These are phyloP conservation scores for Phaeotremella skinneri DNA, from an alignment of 768 basidiomycete genomes.

Conservation along the genomic window DNA sequence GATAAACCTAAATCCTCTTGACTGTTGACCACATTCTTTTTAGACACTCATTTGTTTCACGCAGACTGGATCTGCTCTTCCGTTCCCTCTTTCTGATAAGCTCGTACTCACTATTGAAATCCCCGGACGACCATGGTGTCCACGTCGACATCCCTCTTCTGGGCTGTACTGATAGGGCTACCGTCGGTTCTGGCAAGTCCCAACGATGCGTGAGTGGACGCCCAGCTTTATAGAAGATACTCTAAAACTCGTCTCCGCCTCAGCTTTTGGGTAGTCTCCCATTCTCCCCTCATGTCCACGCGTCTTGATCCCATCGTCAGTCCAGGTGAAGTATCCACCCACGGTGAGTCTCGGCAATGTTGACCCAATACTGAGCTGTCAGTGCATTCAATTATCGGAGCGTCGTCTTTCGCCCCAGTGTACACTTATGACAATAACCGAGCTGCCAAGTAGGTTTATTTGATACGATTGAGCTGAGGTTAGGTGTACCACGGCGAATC, in stretches of 20 bases:
- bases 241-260: not conserved
- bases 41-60: too few relatives aligned
- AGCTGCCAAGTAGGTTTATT: constrained; percentile 60
- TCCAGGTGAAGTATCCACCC: constrained; percentile 27
- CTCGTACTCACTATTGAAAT: too few relatives aligned
- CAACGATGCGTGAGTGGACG: not conserved
- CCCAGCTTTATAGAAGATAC: not conserved
- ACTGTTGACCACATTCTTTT: too few relatives aligned
- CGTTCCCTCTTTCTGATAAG: too few relatives aligned
- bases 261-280: constrained; percentile 23
- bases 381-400: constrained; percentile 23
- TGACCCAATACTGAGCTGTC: not conserved
- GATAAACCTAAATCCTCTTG: too few relatives aligned
- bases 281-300: constrained; percentile 14
- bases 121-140: too few relatives aligned
- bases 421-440: constrained; percentile 21
- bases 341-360: constrained; percentile 19
- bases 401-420: constrained; percentile 19
- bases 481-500: constrained; percentile 31
- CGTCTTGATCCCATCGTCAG: constrained; percentile 32
- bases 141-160: not conserved
- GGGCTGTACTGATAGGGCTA: not conserved
- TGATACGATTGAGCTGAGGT: constrained; percentile 8
- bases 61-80: too few relatives aligned
- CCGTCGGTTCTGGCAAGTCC: not conserved